Evolutionary conservation across 116 monocot genomes (phyloP), one percentile per base, ranked within the genome.

Genomic region (Cymodocea nodosa): DNA sequence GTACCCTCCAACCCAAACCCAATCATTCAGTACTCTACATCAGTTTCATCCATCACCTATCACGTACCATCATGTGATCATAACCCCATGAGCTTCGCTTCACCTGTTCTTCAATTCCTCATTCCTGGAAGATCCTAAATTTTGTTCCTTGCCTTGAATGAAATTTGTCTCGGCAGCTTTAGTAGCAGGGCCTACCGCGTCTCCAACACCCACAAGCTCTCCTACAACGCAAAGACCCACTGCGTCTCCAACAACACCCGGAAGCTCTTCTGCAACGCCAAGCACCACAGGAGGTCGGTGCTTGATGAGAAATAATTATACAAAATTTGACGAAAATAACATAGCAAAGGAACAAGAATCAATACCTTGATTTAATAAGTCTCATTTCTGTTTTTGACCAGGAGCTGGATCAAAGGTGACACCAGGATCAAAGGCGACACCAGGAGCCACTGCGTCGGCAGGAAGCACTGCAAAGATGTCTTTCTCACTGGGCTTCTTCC

Each of bases 331-430:
- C n/a, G n/a, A 11, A 23, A 20, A 57, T 6, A 60, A 35, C 2
- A 35, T 13, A n/a, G 15, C 7, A 60, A 2, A 60, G 15, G 15
- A 30, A 30, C 23, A 35, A 60, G 12, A 14, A 34, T 15, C 24
- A 35, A 15, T 60, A 7, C 34, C 35, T 60, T 60, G 25, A 35
- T 34, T 30, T 60, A 35, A 30, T n/a, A 30, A 60, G 35, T 35
- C 16, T 8, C 3, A 16, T 5, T 16, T 4, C 10, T 62, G 15
- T 34, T 13, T 25, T 59, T 62, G 37, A 2, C 17, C 23, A 57
- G 57, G 36, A 65, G 24, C 23, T 22, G 65, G 50, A 50, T 22
- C 65, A 24, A 65, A 65, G 65, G 48, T 23, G 15, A 65, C 65
- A 23, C 65, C 17, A 36, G 40, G 16, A 11, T 22, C 65, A 24